phyloP scores from a whole-genome alignment of 495 filamentous ascomycete species.

The Aspergillus funiculosus region DNA sequence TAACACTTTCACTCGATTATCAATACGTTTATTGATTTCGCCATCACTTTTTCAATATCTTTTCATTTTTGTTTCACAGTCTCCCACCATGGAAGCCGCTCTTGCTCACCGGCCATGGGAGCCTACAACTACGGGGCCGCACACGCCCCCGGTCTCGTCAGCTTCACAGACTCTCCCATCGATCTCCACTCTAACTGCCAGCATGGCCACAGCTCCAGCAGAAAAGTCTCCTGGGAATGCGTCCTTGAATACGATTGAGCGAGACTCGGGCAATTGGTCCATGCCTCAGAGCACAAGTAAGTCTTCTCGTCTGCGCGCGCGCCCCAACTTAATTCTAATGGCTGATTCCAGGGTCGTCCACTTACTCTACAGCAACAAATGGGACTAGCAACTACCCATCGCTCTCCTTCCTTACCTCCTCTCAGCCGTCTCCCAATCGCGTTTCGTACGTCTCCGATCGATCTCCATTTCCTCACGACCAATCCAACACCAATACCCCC shows the following conservation, averaged over 20 bases:
- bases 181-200: constrained; percentile 44
- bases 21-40: neutral
- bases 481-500: constrained; percentile 41
- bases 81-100: constrained; percentile 38
- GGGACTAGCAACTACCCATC: constrained; percentile 46
- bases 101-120: constrained; percentile 42
- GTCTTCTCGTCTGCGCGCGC: constrained; percentile 15
- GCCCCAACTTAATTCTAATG: constrained; percentile 21
- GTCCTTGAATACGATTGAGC: constrained; percentile 46
- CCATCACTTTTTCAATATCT: neutral
- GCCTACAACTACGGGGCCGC: constrained; percentile 30
- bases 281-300: constrained; percentile 48
- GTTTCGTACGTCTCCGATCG: constrained; percentile 41
- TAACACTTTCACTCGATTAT: neutral
- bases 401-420: constrained; percentile 44
- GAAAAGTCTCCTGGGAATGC: constrained; percentile 43
- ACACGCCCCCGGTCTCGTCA: constrained; percentile 25
- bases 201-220: constrained; percentile 30
- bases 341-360: constrained; percentile 43
- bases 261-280: constrained; percentile 48
- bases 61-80: neutral
- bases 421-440: constrained; percentile 48
- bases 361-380: constrained; percentile 48
- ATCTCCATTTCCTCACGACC: constrained; percentile 37
- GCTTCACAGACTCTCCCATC: constrained; percentile 45